A percentile compares a stretch with the other conserved stretches of the same genome.
These are phyloP conservation scores for Pythium aquatile DNA, from an alignment of 352 stramenopile species.

Conservation along the genomic window DNA sequence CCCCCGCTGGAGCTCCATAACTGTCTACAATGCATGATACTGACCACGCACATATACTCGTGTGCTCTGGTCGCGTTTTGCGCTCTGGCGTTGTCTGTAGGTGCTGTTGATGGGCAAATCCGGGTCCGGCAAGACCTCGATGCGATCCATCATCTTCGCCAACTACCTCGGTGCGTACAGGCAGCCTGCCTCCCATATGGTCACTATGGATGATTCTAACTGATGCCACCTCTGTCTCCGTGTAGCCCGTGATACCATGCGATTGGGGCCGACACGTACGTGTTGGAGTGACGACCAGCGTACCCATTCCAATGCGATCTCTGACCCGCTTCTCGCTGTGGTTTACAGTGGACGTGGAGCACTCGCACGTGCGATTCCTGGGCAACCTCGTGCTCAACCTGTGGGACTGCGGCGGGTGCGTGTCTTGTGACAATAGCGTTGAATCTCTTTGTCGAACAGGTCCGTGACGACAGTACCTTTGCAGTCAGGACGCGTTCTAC, in stretches of 20 bases:
- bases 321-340: background rate
- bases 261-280: constrained; percentile 92
- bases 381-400: constrained; percentile 98
- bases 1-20: background rate
- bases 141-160: constrained; percentile 99
- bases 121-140: constrained; percentile 98
- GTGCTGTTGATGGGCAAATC: constrained; percentile 96
- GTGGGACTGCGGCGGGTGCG: constrained; percentile 98
- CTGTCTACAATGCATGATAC: background rate
- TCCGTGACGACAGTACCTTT: background rate
- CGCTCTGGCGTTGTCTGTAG: constrained; percentile 34
- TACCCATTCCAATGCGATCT: background rate
- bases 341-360: constrained; percentile 86
- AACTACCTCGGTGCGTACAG: constrained; percentile 94
- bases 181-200: background rate
- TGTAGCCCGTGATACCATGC: constrained; percentile 95
- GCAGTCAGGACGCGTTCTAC: constrained; percentile 98
- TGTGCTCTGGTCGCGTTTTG: background rate
- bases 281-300: background rate
- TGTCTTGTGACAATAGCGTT: background rate
- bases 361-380: constrained; percentile 94
- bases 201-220: background rate
- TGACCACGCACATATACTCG: background rate
- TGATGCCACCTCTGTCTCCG: background rate
- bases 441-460: background rate